These are phyloP conservation scores for Pichia deserticola DNA, from an alignment of 805 yeast genomes.

Conservation along the genomic window DNA sequence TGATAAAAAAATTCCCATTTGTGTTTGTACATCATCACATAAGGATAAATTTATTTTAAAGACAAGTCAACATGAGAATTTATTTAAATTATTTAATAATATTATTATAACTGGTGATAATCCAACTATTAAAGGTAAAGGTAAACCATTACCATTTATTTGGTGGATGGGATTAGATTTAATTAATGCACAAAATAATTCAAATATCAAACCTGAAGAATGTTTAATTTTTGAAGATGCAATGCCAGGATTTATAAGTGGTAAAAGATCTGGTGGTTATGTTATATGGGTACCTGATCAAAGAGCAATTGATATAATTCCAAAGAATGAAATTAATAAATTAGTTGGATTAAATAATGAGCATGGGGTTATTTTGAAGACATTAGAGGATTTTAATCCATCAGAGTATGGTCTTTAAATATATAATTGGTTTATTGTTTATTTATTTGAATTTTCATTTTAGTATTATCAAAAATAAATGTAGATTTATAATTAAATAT, in stretches of 20 bases:
- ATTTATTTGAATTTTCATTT: too few species aligned
- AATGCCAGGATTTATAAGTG: slow-evolving; percentile 82
- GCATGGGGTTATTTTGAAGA: slow-evolving; percentile 48
- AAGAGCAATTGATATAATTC: slow-evolving; percentile 52
- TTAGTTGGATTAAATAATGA: slow-evolving; percentile 34
- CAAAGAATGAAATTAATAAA: slow-evolving; percentile 39
- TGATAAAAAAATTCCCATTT: slow-evolving; percentile 60
- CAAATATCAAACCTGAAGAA: slow-evolving; percentile 59
- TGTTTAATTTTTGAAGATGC: slow-evolving; percentile 95
- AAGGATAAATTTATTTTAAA: slow-evolving; percentile 55
- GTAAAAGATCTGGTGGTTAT: slow-evolving; percentile 70
- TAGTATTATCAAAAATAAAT: too few species aligned
- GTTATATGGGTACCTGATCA: slow-evolving; percentile 95
- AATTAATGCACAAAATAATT: slow-evolving; percentile 47
- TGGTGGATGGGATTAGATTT: slow-evolving; percentile 76
- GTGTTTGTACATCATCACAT: slow-evolving; percentile 83
- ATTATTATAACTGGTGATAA: slow-evolving; percentile 88
- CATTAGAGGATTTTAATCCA: slow-evolving; percentile 47
- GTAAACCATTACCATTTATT: slow-evolving; percentile 92
- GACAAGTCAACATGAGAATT: slow-evolving; percentile 54
- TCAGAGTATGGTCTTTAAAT: slow-evolving; percentile 36
- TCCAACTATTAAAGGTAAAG: slow-evolving; percentile 70
- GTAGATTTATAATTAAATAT: neutral
- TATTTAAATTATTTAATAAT: slow-evolving; percentile 53
- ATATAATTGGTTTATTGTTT: neutral